Evolutionary conservation across 305 asterid species (phyloP).

Genomic region (Striga hermonthica): DNA sequence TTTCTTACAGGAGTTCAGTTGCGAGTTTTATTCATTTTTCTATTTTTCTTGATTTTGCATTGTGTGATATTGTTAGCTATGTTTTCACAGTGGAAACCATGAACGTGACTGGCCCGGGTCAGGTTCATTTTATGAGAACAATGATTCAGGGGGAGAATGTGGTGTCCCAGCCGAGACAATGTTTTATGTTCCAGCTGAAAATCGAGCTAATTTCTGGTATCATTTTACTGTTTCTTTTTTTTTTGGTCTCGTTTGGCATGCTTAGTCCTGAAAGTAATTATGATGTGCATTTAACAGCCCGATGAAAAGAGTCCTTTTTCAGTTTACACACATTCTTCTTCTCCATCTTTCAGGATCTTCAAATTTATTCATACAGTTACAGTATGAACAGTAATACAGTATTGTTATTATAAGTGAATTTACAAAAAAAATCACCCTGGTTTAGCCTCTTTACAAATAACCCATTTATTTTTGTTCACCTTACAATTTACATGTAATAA

Average conservation of each 20-base stretch:
- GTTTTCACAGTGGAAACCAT: conserved; percentile 75
- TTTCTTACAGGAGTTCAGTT: neutral
- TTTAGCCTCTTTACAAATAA: too few species aligned
- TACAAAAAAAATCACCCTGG: too few species aligned
- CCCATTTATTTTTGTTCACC: too few species aligned
- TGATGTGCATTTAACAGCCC: neutral
- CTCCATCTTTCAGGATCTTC: neutral
- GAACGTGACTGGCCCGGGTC: conserved; percentile 97
- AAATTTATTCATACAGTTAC: neutral
- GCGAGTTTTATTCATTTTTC: neutral
- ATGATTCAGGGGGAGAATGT: conserved; percentile 95
- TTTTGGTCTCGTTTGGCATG: too few species aligned
- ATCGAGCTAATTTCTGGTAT: conserved; percentile 86
- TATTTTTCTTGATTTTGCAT: neutral
- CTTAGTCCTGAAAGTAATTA: neutral
- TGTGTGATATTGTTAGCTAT: conserved; percentile 11
- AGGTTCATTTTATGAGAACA: conserved; percentile 77
- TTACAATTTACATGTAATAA: too few species aligned
- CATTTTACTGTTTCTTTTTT: too few species aligned
- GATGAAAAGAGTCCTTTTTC: neutral
- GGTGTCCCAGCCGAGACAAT: conserved; percentile 79
- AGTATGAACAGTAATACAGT: neutral
- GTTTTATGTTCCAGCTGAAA: conserved; percentile 87
- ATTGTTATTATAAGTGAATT: too few species aligned
- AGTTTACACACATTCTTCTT: neutral